Evolutionary conservation across 148 eudicot species (phyloP).

Genomic region (Rhododendron molle): DNA sequence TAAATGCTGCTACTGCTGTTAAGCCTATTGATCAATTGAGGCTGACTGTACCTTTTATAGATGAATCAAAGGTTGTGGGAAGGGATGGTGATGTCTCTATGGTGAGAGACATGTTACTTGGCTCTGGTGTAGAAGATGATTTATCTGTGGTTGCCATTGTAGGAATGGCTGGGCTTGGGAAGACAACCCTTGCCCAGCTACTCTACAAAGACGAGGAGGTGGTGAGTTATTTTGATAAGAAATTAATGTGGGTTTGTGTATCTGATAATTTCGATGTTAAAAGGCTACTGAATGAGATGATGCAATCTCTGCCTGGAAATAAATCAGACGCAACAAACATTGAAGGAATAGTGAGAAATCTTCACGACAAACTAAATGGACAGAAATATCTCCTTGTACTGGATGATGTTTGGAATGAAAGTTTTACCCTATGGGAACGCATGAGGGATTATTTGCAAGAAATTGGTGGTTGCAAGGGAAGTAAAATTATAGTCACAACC

Average conservation of each 20-base stretch:
- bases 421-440: too few relatives aligned
- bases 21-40: too few relatives aligned
- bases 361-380: neutral
- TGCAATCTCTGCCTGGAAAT: neutral
- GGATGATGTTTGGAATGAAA: slow-evolving; percentile 16
- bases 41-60: too few relatives aligned
- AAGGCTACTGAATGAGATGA: neutral
- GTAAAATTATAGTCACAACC: too few relatives aligned
- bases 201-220: neutral
- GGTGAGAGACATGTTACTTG: too few relatives aligned
- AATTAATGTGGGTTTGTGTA: slow-evolving; percentile 9
- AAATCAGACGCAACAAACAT: too few relatives aligned
- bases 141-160: slow-evolving; percentile 1
- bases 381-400: slow-evolving; percentile 16
- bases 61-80: too few relatives aligned
- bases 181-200: neutral
- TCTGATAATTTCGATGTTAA: neutral
- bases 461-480: neutral
- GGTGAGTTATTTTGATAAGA: neutral
- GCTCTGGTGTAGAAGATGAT: too few relatives aligned
- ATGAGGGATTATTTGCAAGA: too few relatives aligned
- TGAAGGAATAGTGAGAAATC: neutral
- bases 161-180: slow-evolving; percentile 9
- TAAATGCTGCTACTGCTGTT: too few relatives aligned
- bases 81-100: too few relatives aligned